phyloP scores from a whole-genome alignment of 148 eudicot species.

The Gaultheria prostrata region DNA sequence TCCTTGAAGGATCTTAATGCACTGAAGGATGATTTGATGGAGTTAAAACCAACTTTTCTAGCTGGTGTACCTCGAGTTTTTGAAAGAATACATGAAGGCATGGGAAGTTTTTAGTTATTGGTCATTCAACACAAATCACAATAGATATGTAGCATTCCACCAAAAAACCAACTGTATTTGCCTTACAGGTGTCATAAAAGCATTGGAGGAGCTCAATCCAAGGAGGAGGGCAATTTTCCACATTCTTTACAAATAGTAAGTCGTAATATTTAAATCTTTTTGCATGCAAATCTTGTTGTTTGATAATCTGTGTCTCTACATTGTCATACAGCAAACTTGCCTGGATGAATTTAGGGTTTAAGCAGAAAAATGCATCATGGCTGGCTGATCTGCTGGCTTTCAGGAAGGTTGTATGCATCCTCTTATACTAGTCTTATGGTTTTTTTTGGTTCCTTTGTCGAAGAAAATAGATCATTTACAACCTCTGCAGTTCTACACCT shows the following conservation, averaged over 20 bases:
- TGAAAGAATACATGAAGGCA: conserved; percentile 91
- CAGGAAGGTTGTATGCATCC: conserved; percentile 55
- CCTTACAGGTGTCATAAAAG: conserved; percentile 64
- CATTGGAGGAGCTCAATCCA: conserved; percentile 64
- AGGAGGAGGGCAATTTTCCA: conserved; percentile 60
- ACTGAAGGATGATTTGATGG: conserved; percentile 74
- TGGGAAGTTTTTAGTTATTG: conserved; percentile 14
- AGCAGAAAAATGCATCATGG: conserved; percentile 83
- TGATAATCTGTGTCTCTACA: background rate
- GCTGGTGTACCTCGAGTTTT: conserved; percentile 94
- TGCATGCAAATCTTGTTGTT: background rate
- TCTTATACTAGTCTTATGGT: background rate
- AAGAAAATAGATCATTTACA: background rate
- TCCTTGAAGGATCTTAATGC: conserved; percentile 68
- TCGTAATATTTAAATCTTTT: background rate
- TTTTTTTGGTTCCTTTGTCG: background rate
- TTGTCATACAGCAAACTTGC: conserved; percentile 64
- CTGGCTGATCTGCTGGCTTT: conserved; percentile 87
- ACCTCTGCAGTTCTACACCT: background rate
- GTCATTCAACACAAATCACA: background rate
- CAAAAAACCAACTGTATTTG: background rate
- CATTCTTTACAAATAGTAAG: conserved; percentile 74
- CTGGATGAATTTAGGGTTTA: conserved; percentile 89
- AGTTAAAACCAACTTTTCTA: conserved; percentile 86
- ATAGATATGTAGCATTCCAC: background rate